Conservation (phyloP, 441 rosid species). For the Metrosideros polymorpha region DNA sequence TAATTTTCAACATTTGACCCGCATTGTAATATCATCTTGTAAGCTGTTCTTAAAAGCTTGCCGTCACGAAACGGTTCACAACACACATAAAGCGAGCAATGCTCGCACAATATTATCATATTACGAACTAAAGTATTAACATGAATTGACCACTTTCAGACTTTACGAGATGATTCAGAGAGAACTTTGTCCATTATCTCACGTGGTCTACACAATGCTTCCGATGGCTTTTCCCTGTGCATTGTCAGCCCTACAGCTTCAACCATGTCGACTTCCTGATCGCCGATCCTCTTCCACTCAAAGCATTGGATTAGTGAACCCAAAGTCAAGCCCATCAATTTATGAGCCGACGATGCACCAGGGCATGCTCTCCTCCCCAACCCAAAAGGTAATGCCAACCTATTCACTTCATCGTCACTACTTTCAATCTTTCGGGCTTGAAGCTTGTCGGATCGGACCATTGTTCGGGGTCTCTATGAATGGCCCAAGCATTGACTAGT, state of each 20-base stretch:
- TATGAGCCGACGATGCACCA: slow-evolving; percentile 27
- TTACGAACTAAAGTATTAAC: neutral
- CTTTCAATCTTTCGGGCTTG: neutral
- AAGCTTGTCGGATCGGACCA: neutral
- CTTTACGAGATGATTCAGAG: too few relatives aligned
- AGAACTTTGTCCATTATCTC: neutral
- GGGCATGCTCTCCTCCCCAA: slow-evolving; percentile 32
- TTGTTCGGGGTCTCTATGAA: neutral
- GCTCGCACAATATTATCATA: neutral
- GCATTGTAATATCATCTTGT: neutral
- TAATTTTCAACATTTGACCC: neutral
- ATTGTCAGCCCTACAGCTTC: slow-evolving; percentile 15
- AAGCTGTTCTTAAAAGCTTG: neutral
- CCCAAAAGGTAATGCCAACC: neutral
- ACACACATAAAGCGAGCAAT: neutral
- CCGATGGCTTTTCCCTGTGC: slow-evolving; percentile 18
- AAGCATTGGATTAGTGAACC: slow-evolving; percentile 33
- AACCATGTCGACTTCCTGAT: slow-evolving; percentile 20
- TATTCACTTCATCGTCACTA: neutral
- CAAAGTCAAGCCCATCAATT: slow-evolving; percentile 20
- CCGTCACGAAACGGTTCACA: neutral
- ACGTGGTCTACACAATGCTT: slow-evolving; percentile 28
- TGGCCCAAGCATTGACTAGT: neutral
- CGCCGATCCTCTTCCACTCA: slow-evolving; percentile 23
- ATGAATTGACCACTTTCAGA: neutral